Evolutionary conservation across 345 rosid species (phyloP).

Genomic region (Ceriops zippeliana): DNA sequence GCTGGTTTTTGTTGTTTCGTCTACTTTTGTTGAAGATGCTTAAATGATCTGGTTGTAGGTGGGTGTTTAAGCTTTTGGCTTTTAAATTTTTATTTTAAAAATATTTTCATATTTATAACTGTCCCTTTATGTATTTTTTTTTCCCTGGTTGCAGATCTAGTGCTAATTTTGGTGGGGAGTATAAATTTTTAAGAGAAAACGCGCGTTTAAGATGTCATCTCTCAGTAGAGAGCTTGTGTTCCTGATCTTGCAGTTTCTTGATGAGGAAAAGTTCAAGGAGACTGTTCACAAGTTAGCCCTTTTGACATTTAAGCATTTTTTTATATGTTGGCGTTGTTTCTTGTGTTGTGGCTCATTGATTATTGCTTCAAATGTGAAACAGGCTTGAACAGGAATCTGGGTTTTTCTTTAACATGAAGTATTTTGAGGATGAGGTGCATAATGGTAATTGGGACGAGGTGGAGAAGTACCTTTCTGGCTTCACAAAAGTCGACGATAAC

Average conservation of each 20-base stretch:
- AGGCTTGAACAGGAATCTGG: constrained; percentile 42
- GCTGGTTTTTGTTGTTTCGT: constrained; percentile 16
- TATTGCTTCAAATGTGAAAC: constrained; percentile 1
- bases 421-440: constrained; percentile 34
- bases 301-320: neutral
- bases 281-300: constrained; percentile 29
- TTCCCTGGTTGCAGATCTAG: constrained; percentile 58
- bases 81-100: neutral
- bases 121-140: constrained; percentile 3
- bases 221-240: constrained; percentile 33
- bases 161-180: constrained; percentile 24
- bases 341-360: neutral
- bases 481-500: constrained; percentile 29
- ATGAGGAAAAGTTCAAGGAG: constrained; percentile 38
- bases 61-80: neutral
- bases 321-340: neutral
- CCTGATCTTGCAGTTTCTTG: constrained; percentile 40
- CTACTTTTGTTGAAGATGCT: constrained; percentile 16
- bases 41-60: constrained; percentile 40
- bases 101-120: constrained; percentile 21
- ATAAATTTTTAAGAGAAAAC: constrained; percentile 32
- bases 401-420: constrained; percentile 32
- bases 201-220: constrained; percentile 34
- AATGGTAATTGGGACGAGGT: constrained; percentile 32
- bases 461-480: constrained; percentile 32